phyloP scores from a whole-genome alignment of 768 basidiomycete species.

The Auricularia sp. region DNA sequence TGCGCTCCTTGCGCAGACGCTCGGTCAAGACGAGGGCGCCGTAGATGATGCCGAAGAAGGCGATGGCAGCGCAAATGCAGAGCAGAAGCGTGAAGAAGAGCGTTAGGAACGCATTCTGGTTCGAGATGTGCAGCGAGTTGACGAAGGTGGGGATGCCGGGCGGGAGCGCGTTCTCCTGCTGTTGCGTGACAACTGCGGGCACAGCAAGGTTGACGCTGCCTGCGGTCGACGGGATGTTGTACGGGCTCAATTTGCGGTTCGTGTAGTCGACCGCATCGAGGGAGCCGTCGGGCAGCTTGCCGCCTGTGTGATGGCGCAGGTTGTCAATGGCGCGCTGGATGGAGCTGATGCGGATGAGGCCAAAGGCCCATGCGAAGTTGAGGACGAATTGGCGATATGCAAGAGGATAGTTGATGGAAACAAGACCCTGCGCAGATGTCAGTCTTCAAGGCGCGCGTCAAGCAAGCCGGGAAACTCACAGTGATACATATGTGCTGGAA shows the following conservation, averaged over 20 bases:
- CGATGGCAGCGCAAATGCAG: constrained; percentile 48
- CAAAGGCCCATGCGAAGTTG: constrained; percentile 87
- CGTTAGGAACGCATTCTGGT: constrained; percentile 85
- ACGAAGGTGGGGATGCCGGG: constrained; percentile 78
- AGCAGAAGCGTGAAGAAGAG: constrained; percentile 69
- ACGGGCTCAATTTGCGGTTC: constrained; percentile 74
- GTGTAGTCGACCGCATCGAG: constrained; percentile 62
- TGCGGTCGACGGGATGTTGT: constrained; percentile 32
- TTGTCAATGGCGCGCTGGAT: constrained; percentile 70
- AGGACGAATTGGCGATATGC: constrained; percentile 70
- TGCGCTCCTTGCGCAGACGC: not conserved
- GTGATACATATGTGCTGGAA: constrained; percentile 79
- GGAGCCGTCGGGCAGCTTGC: constrained; percentile 49
- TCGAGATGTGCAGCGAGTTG: constrained; percentile 66
- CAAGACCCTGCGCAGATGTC: constrained; percentile 28
- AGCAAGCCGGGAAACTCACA: constrained; percentile 13
- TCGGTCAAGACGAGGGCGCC: constrained; percentile 23
- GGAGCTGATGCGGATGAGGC: constrained; percentile 46
- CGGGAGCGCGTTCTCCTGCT: constrained; percentile 55
- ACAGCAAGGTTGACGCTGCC: constrained; percentile 15
- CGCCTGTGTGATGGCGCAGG: constrained; percentile 79
- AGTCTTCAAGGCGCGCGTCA: not conserved
- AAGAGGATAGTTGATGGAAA: constrained; percentile 80
- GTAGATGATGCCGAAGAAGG: constrained; percentile 43
- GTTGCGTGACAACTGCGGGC: constrained; percentile 37